phyloP scores from a whole-genome alignment of 345 rosid species.

The Populus davidiana region DNA sequence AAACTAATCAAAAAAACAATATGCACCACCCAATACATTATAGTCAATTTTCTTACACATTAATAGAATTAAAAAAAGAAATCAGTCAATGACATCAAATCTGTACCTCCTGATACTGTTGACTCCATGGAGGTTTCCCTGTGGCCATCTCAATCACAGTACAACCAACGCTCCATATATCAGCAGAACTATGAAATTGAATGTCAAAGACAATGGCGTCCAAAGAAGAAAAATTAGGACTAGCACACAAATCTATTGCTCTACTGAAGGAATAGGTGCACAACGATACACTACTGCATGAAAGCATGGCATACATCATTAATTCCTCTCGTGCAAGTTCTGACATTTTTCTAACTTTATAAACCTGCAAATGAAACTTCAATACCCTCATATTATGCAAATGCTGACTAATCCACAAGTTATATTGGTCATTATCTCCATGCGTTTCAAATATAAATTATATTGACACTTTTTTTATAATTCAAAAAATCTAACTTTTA shows the following conservation, averaged over 20 bases:
- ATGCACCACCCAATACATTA: not conserved
- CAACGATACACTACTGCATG: not conserved
- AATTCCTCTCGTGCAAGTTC: not conserved
- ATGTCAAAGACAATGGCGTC: constrained; percentile 21
- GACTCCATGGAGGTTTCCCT: constrained; percentile 37
- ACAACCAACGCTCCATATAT: constrained; percentile 37
- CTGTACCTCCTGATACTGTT: constrained; percentile 37
- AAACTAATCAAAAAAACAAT: constrained; percentile 7
- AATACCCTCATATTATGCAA: not conserved
- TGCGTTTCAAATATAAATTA: not conserved
- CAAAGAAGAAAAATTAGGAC: not conserved
- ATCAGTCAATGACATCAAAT: constrained; percentile 12
- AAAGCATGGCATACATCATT: not conserved
- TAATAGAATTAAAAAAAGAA: constrained; percentile 10
- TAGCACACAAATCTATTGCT: constrained; percentile 4
- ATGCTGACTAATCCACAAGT: not conserved
- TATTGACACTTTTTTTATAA: too few species aligned
- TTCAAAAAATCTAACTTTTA: too few species aligned
- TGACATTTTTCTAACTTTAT: not conserved
- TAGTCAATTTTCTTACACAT: not conserved
- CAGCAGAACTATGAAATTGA: constrained; percentile 29
- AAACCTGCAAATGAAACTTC: not conserved
- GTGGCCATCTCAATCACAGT: constrained; percentile 40
- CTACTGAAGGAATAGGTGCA: not conserved
- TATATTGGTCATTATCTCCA: not conserved